These are phyloP conservation scores for Argentina anserina DNA, from an alignment of 306 rosid genomes.

Conservation along the genomic window DNA sequence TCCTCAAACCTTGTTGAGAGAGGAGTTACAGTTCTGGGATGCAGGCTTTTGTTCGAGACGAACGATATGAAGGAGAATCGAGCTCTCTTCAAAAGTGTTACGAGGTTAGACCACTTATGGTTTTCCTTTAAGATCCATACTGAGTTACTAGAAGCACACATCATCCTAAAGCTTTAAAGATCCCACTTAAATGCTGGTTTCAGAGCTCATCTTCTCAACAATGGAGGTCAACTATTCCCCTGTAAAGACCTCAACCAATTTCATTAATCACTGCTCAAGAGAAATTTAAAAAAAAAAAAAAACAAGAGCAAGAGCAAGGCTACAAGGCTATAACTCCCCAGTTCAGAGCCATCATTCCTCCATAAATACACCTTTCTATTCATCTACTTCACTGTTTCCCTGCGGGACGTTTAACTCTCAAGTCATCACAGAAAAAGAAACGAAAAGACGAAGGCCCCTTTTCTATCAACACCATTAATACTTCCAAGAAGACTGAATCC, in stretches of 20 bases:
- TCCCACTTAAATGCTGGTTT: background rate
- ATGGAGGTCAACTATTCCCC: background rate
- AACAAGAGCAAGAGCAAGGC: background rate
- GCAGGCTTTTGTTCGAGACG: background rate
- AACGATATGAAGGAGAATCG: background rate
- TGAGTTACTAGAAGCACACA: background rate
- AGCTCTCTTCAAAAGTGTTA: background rate
- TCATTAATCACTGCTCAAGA: background rate
- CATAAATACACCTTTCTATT: slow-evolving; percentile 5
- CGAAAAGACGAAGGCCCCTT: background rate
- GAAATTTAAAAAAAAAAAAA: background rate
- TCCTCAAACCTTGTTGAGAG: background rate
- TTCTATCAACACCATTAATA: slow-evolving; percentile 1
- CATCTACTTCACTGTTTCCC: slow-evolving; percentile 15
- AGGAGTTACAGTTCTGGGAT: background rate
- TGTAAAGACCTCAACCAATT: slow-evolving; percentile 8
- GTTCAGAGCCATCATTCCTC: slow-evolving; percentile 22
- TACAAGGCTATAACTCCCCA: background rate
- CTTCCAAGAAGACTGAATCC: background rate
- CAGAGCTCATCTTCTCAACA: background rate
- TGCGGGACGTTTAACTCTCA: slow-evolving; percentile 1
- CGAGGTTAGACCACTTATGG: background rate
- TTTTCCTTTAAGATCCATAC: background rate
- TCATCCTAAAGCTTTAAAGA: background rate
- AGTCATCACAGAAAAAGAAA: slow-evolving; percentile 1